Evolutionary conservation across 2,329 filamentous ascomycete species (phyloP).

Genomic region (Coleophoma eucalyptorum): DNA sequence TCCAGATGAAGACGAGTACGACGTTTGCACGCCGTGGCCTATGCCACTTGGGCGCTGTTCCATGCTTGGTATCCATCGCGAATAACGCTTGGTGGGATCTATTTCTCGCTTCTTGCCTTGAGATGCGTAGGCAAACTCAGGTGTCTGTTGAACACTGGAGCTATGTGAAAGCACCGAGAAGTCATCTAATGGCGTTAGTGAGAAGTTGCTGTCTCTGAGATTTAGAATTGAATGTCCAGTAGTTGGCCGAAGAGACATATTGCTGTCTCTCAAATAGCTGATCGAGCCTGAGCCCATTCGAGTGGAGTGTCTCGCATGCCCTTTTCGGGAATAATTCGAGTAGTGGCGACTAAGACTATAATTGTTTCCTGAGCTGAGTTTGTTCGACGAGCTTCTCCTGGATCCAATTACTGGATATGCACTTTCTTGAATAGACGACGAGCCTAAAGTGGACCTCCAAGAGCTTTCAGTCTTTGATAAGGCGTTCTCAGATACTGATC

Average conservation of each 20-base stretch:
- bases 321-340: constrained; percentile 24
- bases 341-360: constrained; percentile 16
- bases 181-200: constrained; percentile 15
- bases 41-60: constrained; percentile 13
- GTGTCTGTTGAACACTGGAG: constrained; percentile 4
- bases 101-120: constrained; percentile 2
- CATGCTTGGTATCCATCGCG: constrained; percentile 9
- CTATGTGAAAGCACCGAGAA: constrained; percentile 15
- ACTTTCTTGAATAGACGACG: constrained; percentile 10
- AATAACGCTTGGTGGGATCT: constrained; percentile 13
- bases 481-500: constrained; percentile 21
- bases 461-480: constrained; percentile 14
- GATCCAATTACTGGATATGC: constrained; percentile 13
- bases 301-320: constrained; percentile 16
- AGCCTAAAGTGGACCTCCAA: constrained; percentile 19
- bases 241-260: constrained; percentile 1
- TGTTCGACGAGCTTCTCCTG: constrained; percentile 12
- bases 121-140: constrained; percentile 2
- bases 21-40: constrained; percentile 17
- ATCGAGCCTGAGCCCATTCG: constrained; percentile 5
- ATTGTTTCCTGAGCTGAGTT: background rate
- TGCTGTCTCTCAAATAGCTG: constrained; percentile 8
- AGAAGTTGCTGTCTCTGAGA: constrained; percentile 19
- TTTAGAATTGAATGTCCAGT: constrained; percentile 12
- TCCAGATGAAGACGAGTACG: constrained; percentile 11